Evolutionary conservation across 75 land plant species (phyloP).

Genomic region (Cupressus sempervirens): DNA sequence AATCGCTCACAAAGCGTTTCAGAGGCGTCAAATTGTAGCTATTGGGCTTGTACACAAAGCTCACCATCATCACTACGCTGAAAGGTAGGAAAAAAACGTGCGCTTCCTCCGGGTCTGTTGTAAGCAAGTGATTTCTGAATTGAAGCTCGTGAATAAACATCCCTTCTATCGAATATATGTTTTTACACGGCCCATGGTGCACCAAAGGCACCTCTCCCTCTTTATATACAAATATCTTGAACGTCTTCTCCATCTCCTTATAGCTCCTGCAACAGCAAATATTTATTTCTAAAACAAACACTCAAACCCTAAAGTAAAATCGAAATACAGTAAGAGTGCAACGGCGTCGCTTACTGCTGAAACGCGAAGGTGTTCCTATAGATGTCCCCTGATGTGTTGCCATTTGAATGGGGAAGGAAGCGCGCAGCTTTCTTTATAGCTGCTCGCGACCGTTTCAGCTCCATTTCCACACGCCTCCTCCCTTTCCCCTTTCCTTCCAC

Average conservation of each 20-base stretch:
- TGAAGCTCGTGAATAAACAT: constrained; percentile 70
- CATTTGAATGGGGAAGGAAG: constrained; percentile 12
- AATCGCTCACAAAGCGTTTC: constrained; percentile 28
- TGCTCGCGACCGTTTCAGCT: constrained; percentile 28
- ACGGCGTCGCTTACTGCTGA: constrained; percentile 31
- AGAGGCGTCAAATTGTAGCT: constrained; percentile 27
- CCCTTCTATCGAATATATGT: constrained; percentile 83
- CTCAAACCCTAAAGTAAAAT: no score
- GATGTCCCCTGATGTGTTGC: constrained; percentile 5
- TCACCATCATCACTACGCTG: constrained; percentile 68
- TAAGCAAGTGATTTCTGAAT: constrained; percentile 39
- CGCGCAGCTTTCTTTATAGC: constrained; percentile 27
- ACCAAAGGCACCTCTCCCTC: constrained; percentile 87
- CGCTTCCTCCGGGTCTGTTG: constrained; percentile 64
- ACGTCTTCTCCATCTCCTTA: constrained; percentile 77
- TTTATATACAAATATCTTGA: constrained; percentile 64
- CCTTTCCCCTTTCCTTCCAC: neutral
- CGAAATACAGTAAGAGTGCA: no score
- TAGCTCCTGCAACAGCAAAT: constrained; percentile 60
- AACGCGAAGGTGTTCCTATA: constrained; percentile 47
- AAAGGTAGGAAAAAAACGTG: constrained; percentile 77
- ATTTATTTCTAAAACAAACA: neutral
- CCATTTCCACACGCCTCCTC: constrained; percentile 23
- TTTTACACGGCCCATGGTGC: constrained; percentile 75
- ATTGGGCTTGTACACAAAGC: constrained; percentile 34